Evolutionary conservation across 2,329 filamentous ascomycete species (phyloP).

Genomic region (Huntiella bhutanensis): DNA sequence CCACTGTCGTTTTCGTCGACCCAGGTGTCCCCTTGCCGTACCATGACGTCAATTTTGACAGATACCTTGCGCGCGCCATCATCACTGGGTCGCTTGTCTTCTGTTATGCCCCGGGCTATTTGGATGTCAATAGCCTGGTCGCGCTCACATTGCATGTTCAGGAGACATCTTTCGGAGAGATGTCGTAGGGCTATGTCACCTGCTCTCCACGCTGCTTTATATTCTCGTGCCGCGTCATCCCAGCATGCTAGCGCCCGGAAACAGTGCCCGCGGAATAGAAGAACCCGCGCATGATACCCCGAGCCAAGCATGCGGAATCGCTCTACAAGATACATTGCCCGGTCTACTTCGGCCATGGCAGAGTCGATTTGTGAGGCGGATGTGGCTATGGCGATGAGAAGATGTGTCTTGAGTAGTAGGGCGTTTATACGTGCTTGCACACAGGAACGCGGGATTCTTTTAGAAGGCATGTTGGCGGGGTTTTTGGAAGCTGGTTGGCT

Average conservation of each 20-base stretch:
- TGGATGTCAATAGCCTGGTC: constrained; percentile 1
- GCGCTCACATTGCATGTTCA: constrained; percentile 7
- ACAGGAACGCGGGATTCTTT: constrained; percentile 10
- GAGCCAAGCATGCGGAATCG: background rate
- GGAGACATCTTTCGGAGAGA: constrained; percentile 5
- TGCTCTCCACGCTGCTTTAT: constrained; percentile 12
- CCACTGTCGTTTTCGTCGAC: background rate
- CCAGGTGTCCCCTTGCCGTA: too few species aligned
- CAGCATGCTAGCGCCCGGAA: constrained; percentile 14
- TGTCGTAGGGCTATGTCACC: background rate
- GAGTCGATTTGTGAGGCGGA: background rate
- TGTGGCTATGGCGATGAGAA: constrained; percentile 11
- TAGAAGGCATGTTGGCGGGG: constrained; percentile 2
- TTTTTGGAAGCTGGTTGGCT: background rate
- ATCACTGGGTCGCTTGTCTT: too few species aligned
- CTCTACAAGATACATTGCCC: constrained; percentile 1
- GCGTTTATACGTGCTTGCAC: constrained; percentile 11
- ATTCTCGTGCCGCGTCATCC: constrained; percentile 13
- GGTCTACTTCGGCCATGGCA: background rate
- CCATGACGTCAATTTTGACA: too few species aligned
- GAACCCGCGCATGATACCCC: constrained; percentile 12
- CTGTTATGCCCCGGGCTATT: too few species aligned
- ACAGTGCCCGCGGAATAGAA: constrained; percentile 15
- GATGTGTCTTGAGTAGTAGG: constrained; percentile 12
- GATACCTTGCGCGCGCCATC: too few species aligned